These are phyloP conservation scores for Begonia fuchsioides DNA, from an alignment of 306 rosid species.

Conservation along the genomic window DNA sequence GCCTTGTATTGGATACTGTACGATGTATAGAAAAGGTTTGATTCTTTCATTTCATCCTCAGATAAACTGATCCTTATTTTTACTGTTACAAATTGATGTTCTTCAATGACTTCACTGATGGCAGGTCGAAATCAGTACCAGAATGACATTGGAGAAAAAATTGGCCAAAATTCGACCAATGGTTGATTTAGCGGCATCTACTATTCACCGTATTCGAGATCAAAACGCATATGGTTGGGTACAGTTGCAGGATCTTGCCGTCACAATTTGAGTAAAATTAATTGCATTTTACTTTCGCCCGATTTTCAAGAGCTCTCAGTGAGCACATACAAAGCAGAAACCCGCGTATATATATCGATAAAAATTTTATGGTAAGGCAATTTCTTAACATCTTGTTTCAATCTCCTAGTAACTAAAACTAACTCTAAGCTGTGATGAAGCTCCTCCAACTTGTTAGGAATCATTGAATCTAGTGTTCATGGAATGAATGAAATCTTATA, in stretches of 20 bases:
- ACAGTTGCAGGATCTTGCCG: conserved; percentile 41
- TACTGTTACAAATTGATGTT: not conserved
- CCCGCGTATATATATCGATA: too few species aligned
- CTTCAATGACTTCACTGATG: conserved; percentile 4
- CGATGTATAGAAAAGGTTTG: conserved; percentile 57
- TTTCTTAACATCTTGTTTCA: too few species aligned
- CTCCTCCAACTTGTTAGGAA: too few species aligned
- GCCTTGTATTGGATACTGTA: conserved; percentile 55
- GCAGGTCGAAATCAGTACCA: conserved; percentile 47
- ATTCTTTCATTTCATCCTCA: not conserved
- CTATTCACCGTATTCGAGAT: conserved; percentile 47
- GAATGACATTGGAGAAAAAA: conserved; percentile 49
- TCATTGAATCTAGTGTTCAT: too few species aligned
- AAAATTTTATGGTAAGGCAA: too few species aligned
- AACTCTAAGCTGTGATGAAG: too few species aligned
- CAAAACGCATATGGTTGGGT: conserved; percentile 86
- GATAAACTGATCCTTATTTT: not conserved
- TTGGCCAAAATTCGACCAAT: conserved; percentile 45
- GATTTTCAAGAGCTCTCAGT: too few species aligned
- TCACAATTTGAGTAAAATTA: conserved; percentile 23
- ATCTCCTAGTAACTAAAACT: too few species aligned
- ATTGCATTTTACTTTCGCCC: too few species aligned
- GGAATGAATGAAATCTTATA: conserved; percentile 86
- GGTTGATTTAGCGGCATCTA: conserved; percentile 47
- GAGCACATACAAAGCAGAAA: too few species aligned